Evolutionary conservation across 129 eudicot genomes (phyloP), one percentile per base, ranked within the genome.

Genomic region (Scalesia atractyloides): DNA sequence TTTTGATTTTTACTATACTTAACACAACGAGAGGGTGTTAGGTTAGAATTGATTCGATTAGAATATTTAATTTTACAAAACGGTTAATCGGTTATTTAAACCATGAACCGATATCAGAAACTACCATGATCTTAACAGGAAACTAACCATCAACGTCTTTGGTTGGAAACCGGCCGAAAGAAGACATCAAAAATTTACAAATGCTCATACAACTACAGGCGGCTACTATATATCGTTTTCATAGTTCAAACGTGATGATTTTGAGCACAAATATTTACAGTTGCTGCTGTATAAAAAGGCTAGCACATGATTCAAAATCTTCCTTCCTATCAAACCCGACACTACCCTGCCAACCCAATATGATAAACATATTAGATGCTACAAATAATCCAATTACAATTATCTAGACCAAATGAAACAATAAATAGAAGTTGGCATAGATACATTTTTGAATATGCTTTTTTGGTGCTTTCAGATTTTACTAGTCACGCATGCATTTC

Each of bases 201-300:
- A 75, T 44, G 59, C 58, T 76, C 18, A 18, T 39, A 75, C 59
- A 17, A 66, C 70, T 39, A 62, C 15, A 33, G 18, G 19, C 9
- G 6, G 44, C 6, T 18, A 5, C 62, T 20, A 41, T 56, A 57
- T 43, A 66, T 43, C 48, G 9, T 30, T 58, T 54, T 56, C 30
- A 44, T 46, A 66, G 59, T 46, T 57, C 26, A 26, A 44, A 7
- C 37, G n/a, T 30, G 54, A 66, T 10, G 66, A 75, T 12, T 65
- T 44, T n/a, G 18, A 34, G 68, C 68, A 44, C 30, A 61, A 30
- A 18, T 75, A 9, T 76, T 66, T 68, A 77, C 76, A 77, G 50
- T 50, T 59, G 49, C 70, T 77, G 75, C 70, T 77, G 75, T 69
- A 77, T 75, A 77, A 64, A 58, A 22, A 34, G 36, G 48, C 66